A percentile compares a stretch with the other conserved stretches of the same genome.
These are phyloP conservation scores for Aspergillus baeticus DNA, from an alignment of 495 filamentous ascomycete genomes.

Conservation along the genomic window DNA sequence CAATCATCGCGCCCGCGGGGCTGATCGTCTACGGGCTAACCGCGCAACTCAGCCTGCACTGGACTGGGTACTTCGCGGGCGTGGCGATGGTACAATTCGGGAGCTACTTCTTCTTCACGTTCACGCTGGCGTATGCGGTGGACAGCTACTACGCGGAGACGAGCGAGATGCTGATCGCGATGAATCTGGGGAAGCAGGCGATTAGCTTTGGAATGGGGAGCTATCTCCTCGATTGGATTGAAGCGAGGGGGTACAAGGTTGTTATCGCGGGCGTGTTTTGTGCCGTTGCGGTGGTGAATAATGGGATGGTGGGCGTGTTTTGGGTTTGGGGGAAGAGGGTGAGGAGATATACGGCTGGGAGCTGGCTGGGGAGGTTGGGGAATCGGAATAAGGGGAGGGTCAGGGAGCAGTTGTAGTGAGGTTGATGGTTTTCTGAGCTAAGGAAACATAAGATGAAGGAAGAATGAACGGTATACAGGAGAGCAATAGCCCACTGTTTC, in stretches of 20 bases:
- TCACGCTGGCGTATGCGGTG: slow-evolving; percentile 60
- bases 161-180: slow-evolving; percentile 64
- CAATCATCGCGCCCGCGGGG: slow-evolving; percentile 53
- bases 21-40: slow-evolving; percentile 56
- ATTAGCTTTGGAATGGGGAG: slow-evolving; percentile 62
- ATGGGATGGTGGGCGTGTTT: slow-evolving; percentile 53
- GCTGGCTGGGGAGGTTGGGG: slow-evolving; percentile 50
- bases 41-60: slow-evolving; percentile 52
- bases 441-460: no score
- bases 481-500: no score
- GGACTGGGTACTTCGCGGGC: slow-evolving; percentile 55
- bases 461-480: no score
- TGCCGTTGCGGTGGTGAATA: slow-evolving; percentile 54
- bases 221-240: slow-evolving; percentile 58
- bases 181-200: slow-evolving; percentile 67
- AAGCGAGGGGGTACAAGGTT: slow-evolving; percentile 52
- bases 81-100: slow-evolving; percentile 52
- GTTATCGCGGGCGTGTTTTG: slow-evolving; percentile 60
- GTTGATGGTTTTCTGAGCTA: no score
- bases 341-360: slow-evolving; percentile 44
- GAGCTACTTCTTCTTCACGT: slow-evolving; percentile 58
- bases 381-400: background rate
- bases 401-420: no score
- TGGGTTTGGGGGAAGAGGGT: slow-evolving; percentile 59
- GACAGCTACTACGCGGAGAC: slow-evolving; percentile 56